A percentile compares a stretch with the other conserved stretches of the same genome.
These are phyloP conservation scores for Beta corolliflora DNA, from an alignment of 179 eudicot species.

Conservation along the genomic window DNA sequence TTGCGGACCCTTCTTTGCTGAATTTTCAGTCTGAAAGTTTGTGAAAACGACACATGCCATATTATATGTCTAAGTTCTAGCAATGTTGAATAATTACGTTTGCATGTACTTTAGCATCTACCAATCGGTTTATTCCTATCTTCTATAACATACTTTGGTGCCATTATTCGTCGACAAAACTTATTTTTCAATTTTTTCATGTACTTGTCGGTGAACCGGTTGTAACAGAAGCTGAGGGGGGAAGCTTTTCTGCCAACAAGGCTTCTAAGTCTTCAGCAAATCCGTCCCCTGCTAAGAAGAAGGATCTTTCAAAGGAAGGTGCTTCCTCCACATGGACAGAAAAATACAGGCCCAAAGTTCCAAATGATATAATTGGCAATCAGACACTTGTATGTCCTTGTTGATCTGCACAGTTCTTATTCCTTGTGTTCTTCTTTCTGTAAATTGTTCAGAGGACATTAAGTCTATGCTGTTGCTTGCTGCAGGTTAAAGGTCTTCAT, in stretches of 20 bases:
- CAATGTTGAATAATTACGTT: not conserved
- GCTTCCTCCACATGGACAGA: conserved; percentile 83
- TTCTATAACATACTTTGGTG: not conserved
- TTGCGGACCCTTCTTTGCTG: not conserved
- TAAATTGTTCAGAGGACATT: conserved; percentile 5
- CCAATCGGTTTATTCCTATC: not conserved
- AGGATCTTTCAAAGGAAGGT: conserved; percentile 35
- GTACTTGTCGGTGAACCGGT: conserved; percentile 6
- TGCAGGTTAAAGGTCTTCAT: conserved; percentile 86
- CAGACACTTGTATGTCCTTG: conserved; percentile 62
- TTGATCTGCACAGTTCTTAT: not conserved
- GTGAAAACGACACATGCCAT: not conserved
- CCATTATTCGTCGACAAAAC: not conserved
- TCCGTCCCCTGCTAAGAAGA: conserved; percentile 50
- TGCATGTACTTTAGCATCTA: conserved; percentile 3
- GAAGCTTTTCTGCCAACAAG: conserved; percentile 38
- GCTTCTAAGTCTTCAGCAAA: conserved; percentile 31
- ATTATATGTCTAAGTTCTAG: not conserved
- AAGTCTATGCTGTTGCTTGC: conserved; percentile 3
- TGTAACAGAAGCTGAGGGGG: conserved; percentile 50
- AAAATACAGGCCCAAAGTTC: conserved; percentile 77
- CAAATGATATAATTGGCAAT: conserved; percentile 84
- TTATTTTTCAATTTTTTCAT: not conserved
- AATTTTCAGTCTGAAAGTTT: not conserved
- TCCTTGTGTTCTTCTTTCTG: not conserved